phyloP scores from a whole-genome alignment of 2,329 filamentous ascomycete genomes.

The Talaromyces funiculosus region DNA sequence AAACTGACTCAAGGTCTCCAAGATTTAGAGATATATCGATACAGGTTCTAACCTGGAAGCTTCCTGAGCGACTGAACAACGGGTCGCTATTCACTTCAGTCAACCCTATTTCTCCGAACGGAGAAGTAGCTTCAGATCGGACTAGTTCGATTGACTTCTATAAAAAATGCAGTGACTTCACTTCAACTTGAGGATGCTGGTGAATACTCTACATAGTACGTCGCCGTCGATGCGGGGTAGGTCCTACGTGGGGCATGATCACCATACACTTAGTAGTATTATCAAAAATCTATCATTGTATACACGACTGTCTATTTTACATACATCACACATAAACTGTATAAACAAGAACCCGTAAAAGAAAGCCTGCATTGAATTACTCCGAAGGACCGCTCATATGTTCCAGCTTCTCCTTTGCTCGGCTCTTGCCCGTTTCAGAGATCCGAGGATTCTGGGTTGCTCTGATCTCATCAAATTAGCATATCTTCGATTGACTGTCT shows the following conservation, averaged over 20 bases:
- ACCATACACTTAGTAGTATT: too few species aligned
- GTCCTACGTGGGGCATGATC: too few species aligned
- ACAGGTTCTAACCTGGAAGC: too few species aligned
- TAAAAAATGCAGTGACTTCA: too few species aligned
- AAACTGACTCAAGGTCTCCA: too few species aligned
- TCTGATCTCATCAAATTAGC: constrained; percentile 9
- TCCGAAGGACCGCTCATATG: constrained; percentile 8
- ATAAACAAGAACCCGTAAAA: not conserved
- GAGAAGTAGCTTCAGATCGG: not conserved
- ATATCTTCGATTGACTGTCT: too few species aligned
- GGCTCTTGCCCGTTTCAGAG: constrained; percentile 22
- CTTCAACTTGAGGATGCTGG: too few species aligned
- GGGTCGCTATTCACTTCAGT: not conserved
- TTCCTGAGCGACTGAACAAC: not conserved
- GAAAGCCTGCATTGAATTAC: not conserved
- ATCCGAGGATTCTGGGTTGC: constrained; percentile 19
- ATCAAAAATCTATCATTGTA: too few species aligned
- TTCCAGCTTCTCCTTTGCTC: constrained; percentile 19
- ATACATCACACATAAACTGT: not conserved
- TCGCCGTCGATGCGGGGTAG: too few species aligned
- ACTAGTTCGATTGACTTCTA: not conserved
- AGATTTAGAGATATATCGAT: too few species aligned
- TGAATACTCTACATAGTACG: too few species aligned
- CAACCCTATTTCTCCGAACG: not conserved
- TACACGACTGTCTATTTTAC: not conserved